Evolutionary conservation across 2,329 filamentous ascomycete species (phyloP).

Genomic region (Scedosporium apiospermum): DNA sequence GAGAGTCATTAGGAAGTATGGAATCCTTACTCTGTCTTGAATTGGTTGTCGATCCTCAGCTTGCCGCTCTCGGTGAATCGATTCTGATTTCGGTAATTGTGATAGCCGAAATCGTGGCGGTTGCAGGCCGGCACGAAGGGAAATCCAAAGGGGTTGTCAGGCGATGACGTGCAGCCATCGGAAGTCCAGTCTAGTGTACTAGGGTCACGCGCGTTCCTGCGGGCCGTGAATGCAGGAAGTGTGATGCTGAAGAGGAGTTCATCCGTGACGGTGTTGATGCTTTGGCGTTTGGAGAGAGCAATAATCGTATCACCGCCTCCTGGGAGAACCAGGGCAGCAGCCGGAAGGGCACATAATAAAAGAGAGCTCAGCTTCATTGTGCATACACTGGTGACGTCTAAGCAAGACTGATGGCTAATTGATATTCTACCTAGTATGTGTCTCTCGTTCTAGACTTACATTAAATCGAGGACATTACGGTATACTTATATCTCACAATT

Average conservation of each 20-base stretch:
- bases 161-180: slow-evolving; percentile 31
- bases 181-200: slow-evolving; percentile 28
- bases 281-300: neutral
- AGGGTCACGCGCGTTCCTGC: slow-evolving; percentile 29
- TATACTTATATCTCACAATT: neutral
- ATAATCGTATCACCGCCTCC: neutral
- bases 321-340: neutral
- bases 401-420: too few species aligned
- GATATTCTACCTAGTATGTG: too few species aligned
- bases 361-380: neutral
- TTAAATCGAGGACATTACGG: too few species aligned
- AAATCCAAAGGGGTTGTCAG: slow-evolving; percentile 34
- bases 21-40: slow-evolving; percentile 31
- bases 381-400: too few species aligned
- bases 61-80: slow-evolving; percentile 34
- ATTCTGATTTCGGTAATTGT: slow-evolving; percentile 39
- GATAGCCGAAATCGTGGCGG: slow-evolving; percentile 48
- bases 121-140: slow-evolving; percentile 34
- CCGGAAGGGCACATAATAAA: neutral
- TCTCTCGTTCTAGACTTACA: too few species aligned
- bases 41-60: slow-evolving; percentile 38
- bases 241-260: slow-evolving; percentile 33
- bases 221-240: slow-evolving; percentile 30
- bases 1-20: neutral
- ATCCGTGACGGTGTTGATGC: slow-evolving; percentile 27